Evolutionary conservation across 371 early-diverging fungal species (phyloP).

Genomic region (Mortierella sp.): DNA sequence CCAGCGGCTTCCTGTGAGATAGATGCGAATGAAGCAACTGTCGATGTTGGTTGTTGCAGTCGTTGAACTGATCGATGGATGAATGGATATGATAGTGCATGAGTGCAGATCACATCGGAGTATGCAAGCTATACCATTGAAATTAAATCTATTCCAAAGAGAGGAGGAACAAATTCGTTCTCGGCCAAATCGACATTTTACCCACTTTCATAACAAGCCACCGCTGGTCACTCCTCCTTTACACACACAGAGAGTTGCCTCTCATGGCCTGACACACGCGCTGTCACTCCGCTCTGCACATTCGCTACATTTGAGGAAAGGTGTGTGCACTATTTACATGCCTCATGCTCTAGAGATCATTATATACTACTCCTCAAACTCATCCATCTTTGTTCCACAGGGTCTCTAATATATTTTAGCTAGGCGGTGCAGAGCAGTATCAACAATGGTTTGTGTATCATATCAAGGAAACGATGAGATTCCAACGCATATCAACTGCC

Average conservation of each 20-base stretch:
- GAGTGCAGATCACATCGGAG: not conserved
- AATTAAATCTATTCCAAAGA: constrained; percentile 43
- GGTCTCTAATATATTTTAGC: not conserved
- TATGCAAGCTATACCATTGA: constrained; percentile 29
- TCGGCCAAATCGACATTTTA: constrained; percentile 7
- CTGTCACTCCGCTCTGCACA: not conserved
- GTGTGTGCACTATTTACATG: not conserved
- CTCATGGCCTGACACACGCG: not conserved
- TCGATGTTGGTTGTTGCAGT: not conserved
- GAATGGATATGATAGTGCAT: constrained; percentile 17
- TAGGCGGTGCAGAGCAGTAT: not conserved
- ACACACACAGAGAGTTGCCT: not conserved
- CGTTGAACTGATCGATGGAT: constrained; percentile 12
- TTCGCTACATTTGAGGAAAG: not conserved
- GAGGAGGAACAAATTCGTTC: constrained; percentile 31
- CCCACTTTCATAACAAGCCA: not conserved
- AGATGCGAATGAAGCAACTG: not conserved
- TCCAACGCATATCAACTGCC: constrained; percentile 62
- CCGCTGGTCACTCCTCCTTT: not conserved
- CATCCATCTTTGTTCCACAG: not conserved
- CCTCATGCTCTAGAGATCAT: not conserved
- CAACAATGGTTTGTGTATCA: constrained; percentile 20
- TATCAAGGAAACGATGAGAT: constrained; percentile 65
- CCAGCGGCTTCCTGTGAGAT: constrained; percentile 1
- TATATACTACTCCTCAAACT: not conserved